A percentile compares a stretch with the other conserved stretches of the same genome.
Conservation (phyloP, 2,329 filamentous ascomycete species). For the Ceratocystis smalleyi region DNA sequence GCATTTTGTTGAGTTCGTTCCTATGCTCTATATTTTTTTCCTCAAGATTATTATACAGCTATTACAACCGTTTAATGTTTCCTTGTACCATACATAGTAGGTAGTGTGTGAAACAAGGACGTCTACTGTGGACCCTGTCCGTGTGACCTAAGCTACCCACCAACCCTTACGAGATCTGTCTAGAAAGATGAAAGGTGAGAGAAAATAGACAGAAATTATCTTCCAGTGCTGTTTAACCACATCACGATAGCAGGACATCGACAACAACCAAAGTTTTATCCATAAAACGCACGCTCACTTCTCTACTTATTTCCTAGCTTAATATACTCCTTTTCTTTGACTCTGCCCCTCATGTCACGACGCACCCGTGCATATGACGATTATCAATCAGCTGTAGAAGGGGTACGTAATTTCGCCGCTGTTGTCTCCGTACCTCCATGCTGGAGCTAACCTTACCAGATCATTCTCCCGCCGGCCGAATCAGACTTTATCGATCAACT, state of each 20-base stretch:
- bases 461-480: conserved; percentile 82
- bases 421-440: conserved; percentile 18
- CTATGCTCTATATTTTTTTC: background rate
- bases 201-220: background rate
- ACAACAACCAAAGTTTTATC: background rate
- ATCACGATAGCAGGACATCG: no score
- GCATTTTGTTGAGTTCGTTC: background rate
- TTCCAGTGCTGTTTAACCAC: no score
- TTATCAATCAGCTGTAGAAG: conserved; percentile 32
- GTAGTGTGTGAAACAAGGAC: background rate
- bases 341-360: conserved; percentile 27
- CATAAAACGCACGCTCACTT: no score
- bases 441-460: conserved; percentile 36
- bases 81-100: background rate
- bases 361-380: conserved; percentile 33
- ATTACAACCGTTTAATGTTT: background rate
- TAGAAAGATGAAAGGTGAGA: background rate
- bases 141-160: background rate
- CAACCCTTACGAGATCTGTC: background rate
- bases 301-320: no score
- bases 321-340: no score
- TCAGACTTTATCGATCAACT: conserved; percentile 90
- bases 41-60: background rate
- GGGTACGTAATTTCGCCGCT: conserved; percentile 23
- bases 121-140: background rate